Conservation (phyloP, 805 yeast species). For the Candida orba region DNA sequence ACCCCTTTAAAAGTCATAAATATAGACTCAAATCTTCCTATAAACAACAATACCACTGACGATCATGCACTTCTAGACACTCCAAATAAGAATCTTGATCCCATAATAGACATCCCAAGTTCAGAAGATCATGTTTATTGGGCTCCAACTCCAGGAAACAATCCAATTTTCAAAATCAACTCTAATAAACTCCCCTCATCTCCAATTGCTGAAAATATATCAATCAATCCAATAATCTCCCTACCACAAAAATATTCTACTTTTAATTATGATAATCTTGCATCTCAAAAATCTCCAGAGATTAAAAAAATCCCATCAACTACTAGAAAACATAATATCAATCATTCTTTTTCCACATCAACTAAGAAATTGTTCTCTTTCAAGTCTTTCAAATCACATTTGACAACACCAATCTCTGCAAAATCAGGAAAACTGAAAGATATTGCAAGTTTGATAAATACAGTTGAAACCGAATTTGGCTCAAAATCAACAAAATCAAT, state of each 20-base stretch:
- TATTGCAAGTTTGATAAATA: conserved; percentile 14
- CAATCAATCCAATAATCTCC: conserved; percentile 13
- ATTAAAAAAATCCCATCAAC: background rate
- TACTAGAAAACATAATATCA: conserved; percentile 6
- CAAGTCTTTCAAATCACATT: conserved; percentile 5
- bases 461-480: conserved; percentile 8
- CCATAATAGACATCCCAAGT: conserved; percentile 9
- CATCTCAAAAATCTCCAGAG: conserved; percentile 14
- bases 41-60: background rate
- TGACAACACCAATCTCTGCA: conserved; percentile 3
- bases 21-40: conserved; percentile 5
- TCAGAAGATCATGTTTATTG: conserved; percentile 24
- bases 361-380: conserved; percentile 1
- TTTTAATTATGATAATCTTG: conserved; percentile 18
- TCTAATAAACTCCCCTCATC: conserved; percentile 17
- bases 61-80: background rate
- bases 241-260: conserved; percentile 14
- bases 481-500: conserved; percentile 3
- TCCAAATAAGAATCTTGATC: background rate
- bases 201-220: conserved; percentile 12
- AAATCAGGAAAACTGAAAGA: conserved; percentile 9
- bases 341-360: conserved; percentile 9
- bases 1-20: conserved; percentile 8
- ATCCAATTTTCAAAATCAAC: background rate
- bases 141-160: conserved; percentile 21